Evolutionary conservation across 345 rosid species (phyloP).

Genomic region (Eucalyptus cladocalyx): DNA sequence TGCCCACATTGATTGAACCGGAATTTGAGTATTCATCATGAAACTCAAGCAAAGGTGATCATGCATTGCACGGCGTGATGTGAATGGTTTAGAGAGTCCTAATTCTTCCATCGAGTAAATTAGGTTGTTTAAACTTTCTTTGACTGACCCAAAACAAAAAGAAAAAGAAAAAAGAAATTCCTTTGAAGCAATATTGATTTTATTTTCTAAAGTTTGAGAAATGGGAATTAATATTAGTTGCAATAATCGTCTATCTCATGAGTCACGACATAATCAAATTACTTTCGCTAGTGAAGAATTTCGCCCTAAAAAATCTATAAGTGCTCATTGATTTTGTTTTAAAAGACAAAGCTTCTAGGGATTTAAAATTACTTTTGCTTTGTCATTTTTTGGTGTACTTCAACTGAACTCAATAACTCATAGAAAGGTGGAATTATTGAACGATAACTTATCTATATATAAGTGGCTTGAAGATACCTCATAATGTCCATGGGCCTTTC

Average conservation of each 20-base stretch:
- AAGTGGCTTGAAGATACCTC: neutral
- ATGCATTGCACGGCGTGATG: neutral
- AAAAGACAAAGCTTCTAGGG: neutral
- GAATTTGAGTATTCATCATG: neutral
- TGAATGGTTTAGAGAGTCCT: neutral
- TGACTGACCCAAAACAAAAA: too few species aligned
- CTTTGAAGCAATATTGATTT: neutral
- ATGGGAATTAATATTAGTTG: neutral
- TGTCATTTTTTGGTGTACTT: neutral
- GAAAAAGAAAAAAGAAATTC: too few species aligned
- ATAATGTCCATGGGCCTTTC: neutral
- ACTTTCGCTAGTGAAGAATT: neutral
- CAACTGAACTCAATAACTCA: too few species aligned
- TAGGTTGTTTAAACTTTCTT: neutral
- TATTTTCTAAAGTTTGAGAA: neutral
- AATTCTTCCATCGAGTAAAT: neutral
- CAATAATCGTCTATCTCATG: neutral
- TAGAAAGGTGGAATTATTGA: neutral
- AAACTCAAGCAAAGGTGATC: neutral
- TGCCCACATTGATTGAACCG: neutral
- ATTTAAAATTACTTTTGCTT: neutral
- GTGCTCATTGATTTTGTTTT: neutral
- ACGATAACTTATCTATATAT: fast-evolving
- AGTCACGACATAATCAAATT: neutral
- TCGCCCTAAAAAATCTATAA: neutral